These are phyloP conservation scores for Flaveria floridana DNA, from an alignment of 140 eudicot genomes.

Conservation along the genomic window DNA sequence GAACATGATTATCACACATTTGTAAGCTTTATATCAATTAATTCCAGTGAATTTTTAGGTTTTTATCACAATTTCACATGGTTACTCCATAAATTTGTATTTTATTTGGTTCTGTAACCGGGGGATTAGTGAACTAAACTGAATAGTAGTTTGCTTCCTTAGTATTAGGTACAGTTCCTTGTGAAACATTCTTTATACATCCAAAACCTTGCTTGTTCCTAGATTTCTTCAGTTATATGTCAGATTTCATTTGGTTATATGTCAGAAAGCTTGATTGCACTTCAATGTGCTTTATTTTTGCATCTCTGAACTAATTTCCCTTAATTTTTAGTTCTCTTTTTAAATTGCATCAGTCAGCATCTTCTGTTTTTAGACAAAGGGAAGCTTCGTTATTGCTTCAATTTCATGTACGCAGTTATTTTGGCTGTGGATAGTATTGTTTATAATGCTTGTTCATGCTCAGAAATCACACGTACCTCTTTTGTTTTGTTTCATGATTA, in stretches of 20 bases:
- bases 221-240: background rate
- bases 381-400: constrained; percentile 14
- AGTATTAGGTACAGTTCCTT: background rate
- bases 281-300: constrained; percentile 1
- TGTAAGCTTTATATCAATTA: too few species aligned
- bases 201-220: background rate
- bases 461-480: constrained; percentile 1
- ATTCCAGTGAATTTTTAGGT: too few species aligned
- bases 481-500: constrained; percentile 22
- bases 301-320: background rate
- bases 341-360: constrained; percentile 3
- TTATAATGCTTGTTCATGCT: constrained; percentile 18
- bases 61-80: background rate
- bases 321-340: background rate
- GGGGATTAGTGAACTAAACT: constrained; percentile 10
- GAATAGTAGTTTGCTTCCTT: background rate
- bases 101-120: constrained; percentile 1
- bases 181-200: background rate
- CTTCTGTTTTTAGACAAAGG: constrained; percentile 5
- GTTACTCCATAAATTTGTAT: background rate
- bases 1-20: too few species aligned
- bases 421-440: constrained; percentile 15
- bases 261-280: constrained; percentile 6
- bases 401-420: constrained; percentile 10
- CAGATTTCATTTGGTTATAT: background rate